Evolutionary conservation across 2,329 filamentous ascomycete species (phyloP).

Genomic region (Penicillium sp.): DNA sequence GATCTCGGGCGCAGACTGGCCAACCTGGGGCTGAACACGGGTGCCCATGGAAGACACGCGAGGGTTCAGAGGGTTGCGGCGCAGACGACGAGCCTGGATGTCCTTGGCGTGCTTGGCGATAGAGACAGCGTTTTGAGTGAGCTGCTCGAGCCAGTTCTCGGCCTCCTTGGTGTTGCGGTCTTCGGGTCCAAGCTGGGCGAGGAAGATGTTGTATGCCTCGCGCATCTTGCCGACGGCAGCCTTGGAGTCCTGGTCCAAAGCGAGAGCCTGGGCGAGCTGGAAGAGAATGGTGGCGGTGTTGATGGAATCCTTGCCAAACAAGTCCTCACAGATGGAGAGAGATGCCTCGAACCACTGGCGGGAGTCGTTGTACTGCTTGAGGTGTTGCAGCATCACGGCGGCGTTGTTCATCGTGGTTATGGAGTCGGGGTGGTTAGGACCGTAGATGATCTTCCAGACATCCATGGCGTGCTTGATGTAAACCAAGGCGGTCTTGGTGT

Average conservation of each 20-base stretch:
- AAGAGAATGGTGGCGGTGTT: slow-evolving; percentile 94
- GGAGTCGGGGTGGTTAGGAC: slow-evolving; percentile 87
- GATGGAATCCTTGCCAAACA: slow-evolving; percentile 86
- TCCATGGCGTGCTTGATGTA: slow-evolving; percentile 92
- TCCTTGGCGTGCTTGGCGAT: slow-evolving; percentile 94
- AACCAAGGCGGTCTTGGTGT: slow-evolving; percentile 80
- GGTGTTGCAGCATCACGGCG: slow-evolving; percentile 94
- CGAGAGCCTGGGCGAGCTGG: slow-evolving; percentile 93
- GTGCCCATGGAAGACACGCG: slow-evolving; percentile 56
- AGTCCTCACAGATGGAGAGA: slow-evolving; percentile 79
- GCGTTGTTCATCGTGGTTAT: slow-evolving; percentile 99
- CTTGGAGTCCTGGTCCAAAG: slow-evolving; percentile 93
- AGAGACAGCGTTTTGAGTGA: slow-evolving; percentile 91
- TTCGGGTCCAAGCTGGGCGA: slow-evolving; percentile 77
- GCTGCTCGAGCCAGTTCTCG: slow-evolving; percentile 91
- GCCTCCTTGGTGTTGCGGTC: slow-evolving; percentile 99
- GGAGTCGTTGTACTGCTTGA: slow-evolving; percentile 93
- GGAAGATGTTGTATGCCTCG: slow-evolving; percentile 95
- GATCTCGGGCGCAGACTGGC: slow-evolving; percentile 56
- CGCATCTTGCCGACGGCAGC: slow-evolving; percentile 89
- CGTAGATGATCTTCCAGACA: slow-evolving; percentile 97
- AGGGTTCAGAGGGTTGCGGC: slow-evolving; percentile 68
- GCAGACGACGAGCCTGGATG: slow-evolving; percentile 70
- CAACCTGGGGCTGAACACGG: slow-evolving; percentile 63
- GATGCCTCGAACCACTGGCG: slow-evolving; percentile 96